Conservation (phyloP, 2,329 filamentous ascomycete species). For the Epichloe glyceriae region DNA sequence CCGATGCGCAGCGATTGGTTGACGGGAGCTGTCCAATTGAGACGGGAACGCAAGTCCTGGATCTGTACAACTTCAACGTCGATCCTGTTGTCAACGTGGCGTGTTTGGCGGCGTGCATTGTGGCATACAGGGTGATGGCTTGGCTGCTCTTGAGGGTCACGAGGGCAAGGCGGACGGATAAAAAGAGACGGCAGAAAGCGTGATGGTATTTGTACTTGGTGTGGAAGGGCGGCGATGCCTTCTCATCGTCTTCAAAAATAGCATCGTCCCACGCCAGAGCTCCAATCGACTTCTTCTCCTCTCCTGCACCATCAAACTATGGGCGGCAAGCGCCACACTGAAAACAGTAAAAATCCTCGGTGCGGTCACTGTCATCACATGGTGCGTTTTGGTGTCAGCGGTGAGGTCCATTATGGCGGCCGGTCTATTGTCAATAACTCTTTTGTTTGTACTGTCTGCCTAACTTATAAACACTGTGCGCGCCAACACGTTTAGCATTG, state of each 20-base stretch:
- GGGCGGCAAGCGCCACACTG: constrained; percentile 2
- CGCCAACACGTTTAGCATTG: no score
- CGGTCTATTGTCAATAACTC: no score
- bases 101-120: constrained; percentile 47
- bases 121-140: constrained; percentile 53
- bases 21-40: constrained; percentile 51
- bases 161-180: constrained; percentile 38
- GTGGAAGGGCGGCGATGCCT: background rate
- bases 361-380: constrained; percentile 15
- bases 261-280: no score
- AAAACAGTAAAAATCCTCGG: constrained; percentile 19
- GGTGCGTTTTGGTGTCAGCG: constrained; percentile 19
- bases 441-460: no score
- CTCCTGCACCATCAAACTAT: no score
- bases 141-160: constrained; percentile 43
- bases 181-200: background rate
- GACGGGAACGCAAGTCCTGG: constrained; percentile 53
- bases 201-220: no score
- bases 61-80: constrained; percentile 53
- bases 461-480: no score
- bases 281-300: no score
- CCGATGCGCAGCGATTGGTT: constrained; percentile 42
- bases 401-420: no score
- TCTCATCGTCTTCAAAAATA: background rate
- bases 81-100: constrained; percentile 48